phyloP scores from a whole-genome alignment of 1,284 basidiomycete genomes.

The Ganoderma lucidum region DNA sequence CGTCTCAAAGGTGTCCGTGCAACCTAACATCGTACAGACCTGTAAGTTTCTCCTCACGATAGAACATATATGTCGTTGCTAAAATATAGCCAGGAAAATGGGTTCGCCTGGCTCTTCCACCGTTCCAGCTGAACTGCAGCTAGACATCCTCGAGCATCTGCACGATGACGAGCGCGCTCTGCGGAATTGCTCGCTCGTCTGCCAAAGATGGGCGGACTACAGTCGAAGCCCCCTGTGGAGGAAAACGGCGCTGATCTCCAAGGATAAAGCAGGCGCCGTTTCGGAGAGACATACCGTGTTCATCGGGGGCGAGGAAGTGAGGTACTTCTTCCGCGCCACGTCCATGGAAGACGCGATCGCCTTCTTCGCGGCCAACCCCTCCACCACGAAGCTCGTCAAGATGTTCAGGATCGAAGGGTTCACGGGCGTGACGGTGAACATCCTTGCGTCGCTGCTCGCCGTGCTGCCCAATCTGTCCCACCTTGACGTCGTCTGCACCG shows the following conservation, averaged over 20 bases:
- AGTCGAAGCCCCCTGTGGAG: background rate
- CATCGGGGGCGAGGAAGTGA: background rate
- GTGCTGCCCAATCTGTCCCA: background rate
- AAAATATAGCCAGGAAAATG: background rate
- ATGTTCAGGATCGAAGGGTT: background rate
- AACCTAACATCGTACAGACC: background rate
- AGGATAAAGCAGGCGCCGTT: background rate
- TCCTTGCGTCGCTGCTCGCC: background rate
- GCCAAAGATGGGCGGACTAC: background rate
- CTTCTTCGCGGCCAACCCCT: background rate
- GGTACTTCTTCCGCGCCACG: conserved; percentile 25
- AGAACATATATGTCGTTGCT: background rate
- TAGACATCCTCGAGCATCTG: background rate
- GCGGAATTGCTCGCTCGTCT: background rate
- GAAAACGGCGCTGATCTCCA: background rate
- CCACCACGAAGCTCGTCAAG: background rate
- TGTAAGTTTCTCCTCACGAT: background rate
- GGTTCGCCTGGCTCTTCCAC: background rate
- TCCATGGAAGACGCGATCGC: background rate
- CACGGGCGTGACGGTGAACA: background rate
- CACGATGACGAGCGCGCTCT: background rate
- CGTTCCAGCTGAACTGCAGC: background rate
- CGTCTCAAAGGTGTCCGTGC: background rate
- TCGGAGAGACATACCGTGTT: background rate
- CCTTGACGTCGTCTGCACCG: background rate